These are phyloP conservation scores for Metrosideros polymorpha DNA, from an alignment of 441 rosid species.

Conservation along the genomic window DNA sequence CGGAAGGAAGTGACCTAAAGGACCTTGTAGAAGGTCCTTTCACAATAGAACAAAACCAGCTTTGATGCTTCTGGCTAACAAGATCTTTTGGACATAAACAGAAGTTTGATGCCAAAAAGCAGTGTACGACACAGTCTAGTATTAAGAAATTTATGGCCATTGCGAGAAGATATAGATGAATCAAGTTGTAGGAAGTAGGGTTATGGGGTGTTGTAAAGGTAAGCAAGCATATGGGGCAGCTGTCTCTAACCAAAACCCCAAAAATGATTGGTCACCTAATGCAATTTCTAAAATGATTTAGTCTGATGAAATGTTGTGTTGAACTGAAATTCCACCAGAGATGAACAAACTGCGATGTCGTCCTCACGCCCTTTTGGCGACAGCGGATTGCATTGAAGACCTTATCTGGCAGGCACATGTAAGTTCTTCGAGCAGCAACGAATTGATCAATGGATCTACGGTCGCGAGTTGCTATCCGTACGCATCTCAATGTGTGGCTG, in stretches of 20 bases:
- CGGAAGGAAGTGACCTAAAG: neutral
- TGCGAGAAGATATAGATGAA: neutral
- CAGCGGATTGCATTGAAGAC: neutral
- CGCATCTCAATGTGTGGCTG: neutral
- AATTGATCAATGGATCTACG: neutral
- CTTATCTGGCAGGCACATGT: neutral
- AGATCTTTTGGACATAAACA: neutral
- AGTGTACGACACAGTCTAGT: neutral
- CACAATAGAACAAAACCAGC: neutral
- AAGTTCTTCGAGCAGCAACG: neutral
- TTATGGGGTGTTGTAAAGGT: neutral
- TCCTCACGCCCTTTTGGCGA: neutral
- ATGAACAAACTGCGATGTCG: neutral
- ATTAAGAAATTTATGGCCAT: neutral
- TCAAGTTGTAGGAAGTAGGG: neutral
- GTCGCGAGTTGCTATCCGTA: neutral
- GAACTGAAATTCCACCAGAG: neutral
- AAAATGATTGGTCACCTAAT: neutral
- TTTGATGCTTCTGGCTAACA: neutral
- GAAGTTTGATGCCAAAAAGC: neutral
- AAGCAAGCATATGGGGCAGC: neutral
- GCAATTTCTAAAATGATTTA: neutral
- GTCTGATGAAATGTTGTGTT: neutral
- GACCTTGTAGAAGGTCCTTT: neutral
- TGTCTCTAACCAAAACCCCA: neutral